Percentiles rank a stretch among this genome's conserved stretches.
Conservation (phyloP, 257 asterid genomes). For the Solanum ossicruentum region DNA sequence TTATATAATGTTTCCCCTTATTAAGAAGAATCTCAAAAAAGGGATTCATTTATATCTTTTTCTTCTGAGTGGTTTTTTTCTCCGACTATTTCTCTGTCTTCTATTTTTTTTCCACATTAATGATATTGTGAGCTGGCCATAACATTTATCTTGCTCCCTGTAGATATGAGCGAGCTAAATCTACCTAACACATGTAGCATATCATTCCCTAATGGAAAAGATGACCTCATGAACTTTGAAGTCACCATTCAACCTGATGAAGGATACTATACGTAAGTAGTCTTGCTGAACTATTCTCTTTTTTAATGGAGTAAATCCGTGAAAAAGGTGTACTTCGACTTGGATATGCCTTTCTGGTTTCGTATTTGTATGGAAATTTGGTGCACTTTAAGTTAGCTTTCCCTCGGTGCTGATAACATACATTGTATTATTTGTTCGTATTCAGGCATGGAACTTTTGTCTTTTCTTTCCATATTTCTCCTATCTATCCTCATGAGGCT, state of each 20-base stretch:
- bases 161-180: slow-evolving; percentile 80
- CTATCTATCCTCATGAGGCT: slow-evolving; percentile 92
- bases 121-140: not conserved
- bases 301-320: not conserved
- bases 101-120: not conserved
- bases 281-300: not conserved
- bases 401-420: not conserved
- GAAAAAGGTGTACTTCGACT: not conserved
- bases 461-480: slow-evolving; percentile 82
- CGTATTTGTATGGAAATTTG: not conserved
- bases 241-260: slow-evolving; percentile 86
- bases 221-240: slow-evolving; percentile 93
- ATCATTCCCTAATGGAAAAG: slow-evolving; percentile 81
- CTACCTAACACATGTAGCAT: slow-evolving; percentile 76
- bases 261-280: slow-evolving; percentile 70
- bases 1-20: not conserved
- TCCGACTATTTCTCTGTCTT: not conserved
- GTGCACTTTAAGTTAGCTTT: not conserved
- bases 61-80: not conserved
- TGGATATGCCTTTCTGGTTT: not conserved
- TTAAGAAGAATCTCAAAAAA: not conserved
- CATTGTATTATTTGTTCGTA: not conserved
- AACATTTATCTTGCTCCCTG: not conserved
- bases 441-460: slow-evolving; percentile 70
- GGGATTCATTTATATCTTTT: not conserved